Percentiles rank a stretch among this genome's conserved stretches.
These are phyloP conservation scores for Spirogloea muscicola DNA, from an alignment of 139 green algal species.

Conservation along the genomic window DNA sequence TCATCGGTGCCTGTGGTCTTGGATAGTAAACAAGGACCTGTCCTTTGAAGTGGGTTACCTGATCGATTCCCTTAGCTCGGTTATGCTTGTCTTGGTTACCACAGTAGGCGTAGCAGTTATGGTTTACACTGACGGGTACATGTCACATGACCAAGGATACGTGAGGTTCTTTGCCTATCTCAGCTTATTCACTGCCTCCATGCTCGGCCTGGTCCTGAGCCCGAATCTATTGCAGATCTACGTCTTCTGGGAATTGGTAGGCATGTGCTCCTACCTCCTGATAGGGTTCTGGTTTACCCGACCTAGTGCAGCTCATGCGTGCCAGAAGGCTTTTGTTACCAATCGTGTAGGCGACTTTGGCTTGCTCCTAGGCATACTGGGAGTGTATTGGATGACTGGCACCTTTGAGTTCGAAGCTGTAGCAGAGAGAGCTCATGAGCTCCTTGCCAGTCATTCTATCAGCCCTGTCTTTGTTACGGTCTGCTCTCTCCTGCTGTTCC, in stretches of 20 bases:
- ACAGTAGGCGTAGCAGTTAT: conserved; percentile 12
- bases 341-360: background rate
- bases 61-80: conserved; percentile 10
- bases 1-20: conserved; percentile 7
- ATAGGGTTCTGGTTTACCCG: background rate
- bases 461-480: background rate
- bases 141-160: conserved; percentile 21
- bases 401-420: background rate
- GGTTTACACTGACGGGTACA: conserved; percentile 16
- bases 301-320: background rate
- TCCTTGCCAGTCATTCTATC: background rate
- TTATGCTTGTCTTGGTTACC: conserved; percentile 18
- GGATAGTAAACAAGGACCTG: background rate
- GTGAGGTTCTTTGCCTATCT: conserved; percentile 21
- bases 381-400: background rate
- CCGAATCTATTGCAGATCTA: conserved; percentile 23
- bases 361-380: background rate
- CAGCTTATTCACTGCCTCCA: conserved; percentile 21
- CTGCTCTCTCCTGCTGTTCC: background rate
- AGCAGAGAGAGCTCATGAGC: background rate
- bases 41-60: conserved; percentile 9
- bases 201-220: conserved; percentile 9
- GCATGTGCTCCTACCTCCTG: background rate
- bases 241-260: conserved; percentile 15
- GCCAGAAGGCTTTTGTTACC: background rate